Percentiles rank a stretch among this genome's conserved stretches.
phyloP scores from a whole-genome alignment of 768 basidiomycete species.

The Xerocomus brunneocitrinus region DNA sequence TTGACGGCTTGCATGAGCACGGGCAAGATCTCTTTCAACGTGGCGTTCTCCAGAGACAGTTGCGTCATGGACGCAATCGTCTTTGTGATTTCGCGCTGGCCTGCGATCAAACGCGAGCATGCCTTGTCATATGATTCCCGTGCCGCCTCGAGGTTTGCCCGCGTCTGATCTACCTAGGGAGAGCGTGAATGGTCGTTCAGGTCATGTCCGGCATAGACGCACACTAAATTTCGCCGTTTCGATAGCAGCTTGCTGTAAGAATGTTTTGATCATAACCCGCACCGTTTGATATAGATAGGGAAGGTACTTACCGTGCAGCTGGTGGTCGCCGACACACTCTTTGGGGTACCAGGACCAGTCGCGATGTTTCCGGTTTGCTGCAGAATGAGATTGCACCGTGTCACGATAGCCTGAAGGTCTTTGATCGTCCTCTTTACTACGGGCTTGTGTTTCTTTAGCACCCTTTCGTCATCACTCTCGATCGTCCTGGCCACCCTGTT shows the following conservation, averaged over 20 bases:
- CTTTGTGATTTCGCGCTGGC: conserved; percentile 18
- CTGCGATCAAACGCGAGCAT: conserved; percentile 11
- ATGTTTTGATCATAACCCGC: not conserved
- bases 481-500: conserved; percentile 8
- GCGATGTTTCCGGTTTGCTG: conserved; percentile 13
- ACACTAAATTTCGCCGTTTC: conserved; percentile 11
- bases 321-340: conserved; percentile 1
- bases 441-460: conserved; percentile 3
- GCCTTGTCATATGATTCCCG: conserved; percentile 14
- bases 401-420: conserved; percentile 11
- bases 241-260: conserved; percentile 9
- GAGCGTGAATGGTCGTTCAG: not conserved
- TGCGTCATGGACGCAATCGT: conserved; percentile 17
- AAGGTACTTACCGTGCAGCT: conserved; percentile 1
- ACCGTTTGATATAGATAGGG: not conserved
- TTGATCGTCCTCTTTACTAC: conserved; percentile 14
- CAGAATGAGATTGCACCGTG: conserved; percentile 17
- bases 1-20: conserved; percentile 18
- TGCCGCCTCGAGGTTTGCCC: conserved; percentile 17
- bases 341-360: conserved; percentile 15
- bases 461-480: not conserved
- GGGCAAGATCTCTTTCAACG: conserved; percentile 14
- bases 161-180: conserved; percentile 17
- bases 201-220: not conserved
- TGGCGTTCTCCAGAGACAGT: conserved; percentile 18